These are phyloP conservation scores for Xylaria venustula DNA, from an alignment of 495 filamentous ascomycete species.

Conservation along the genomic window DNA sequence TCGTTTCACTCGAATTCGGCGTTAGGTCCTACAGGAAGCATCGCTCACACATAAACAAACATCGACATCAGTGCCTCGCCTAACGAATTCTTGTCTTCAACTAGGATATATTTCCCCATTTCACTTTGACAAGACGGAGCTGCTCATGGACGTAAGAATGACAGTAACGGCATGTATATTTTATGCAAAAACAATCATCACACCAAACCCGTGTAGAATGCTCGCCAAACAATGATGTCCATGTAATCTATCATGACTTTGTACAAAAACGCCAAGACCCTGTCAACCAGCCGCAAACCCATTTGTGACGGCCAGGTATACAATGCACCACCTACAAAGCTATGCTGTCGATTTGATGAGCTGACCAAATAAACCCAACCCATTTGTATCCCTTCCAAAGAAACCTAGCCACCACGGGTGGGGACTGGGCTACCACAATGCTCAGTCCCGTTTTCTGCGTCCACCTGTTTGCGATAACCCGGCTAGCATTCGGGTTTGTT, in stretches of 20 bases:
- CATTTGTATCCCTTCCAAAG: background rate
- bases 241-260: conserved; percentile 8
- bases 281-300: background rate
- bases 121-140: too few species aligned
- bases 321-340: conserved; percentile 4
- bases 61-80: too few species aligned
- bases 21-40: too few species aligned
- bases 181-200: background rate
- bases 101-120: too few species aligned
- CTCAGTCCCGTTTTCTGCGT: background rate
- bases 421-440: background rate
- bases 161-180: too few species aligned
- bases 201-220: background rate
- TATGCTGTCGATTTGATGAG: background rate
- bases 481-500: background rate
- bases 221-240: background rate
- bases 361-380: background rate
- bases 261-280: conserved; percentile 7
- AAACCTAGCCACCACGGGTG: background rate
- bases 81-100: too few species aligned
- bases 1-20: too few species aligned
- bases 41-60: too few species aligned
- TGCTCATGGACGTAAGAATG: too few species aligned
- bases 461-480: too few species aligned
- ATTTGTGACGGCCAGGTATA: background rate